These are phyloP conservation scores for Claviceps pazoutovae DNA, from an alignment of 2,329 filamentous ascomycete species.

Conservation along the genomic window DNA sequence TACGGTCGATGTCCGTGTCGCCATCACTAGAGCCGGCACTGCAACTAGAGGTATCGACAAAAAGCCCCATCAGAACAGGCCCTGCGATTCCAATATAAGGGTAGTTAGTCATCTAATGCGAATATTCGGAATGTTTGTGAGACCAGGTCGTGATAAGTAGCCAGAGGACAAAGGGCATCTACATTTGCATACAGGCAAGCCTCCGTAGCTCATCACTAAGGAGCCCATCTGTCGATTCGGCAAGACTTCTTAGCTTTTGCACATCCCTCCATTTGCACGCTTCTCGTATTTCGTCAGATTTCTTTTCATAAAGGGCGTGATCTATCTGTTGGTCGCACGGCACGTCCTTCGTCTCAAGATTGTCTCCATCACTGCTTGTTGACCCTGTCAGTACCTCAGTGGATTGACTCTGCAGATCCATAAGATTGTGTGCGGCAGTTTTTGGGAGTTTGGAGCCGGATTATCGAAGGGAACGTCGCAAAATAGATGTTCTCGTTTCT, in stretches of 20 bases:
- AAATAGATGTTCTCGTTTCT: too few relatives aligned
- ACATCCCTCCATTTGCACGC: conserved; percentile 49
- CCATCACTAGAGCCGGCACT: background rate
- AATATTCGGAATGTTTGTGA: background rate
- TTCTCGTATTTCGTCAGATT: conserved; percentile 21
- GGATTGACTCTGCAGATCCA: conserved; percentile 7
- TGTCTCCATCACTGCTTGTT: background rate
- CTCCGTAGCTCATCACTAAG: conserved; percentile 54
- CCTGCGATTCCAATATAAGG: conserved; percentile 27
- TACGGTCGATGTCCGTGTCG: conserved; percentile 4
- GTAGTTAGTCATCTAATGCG: background rate
- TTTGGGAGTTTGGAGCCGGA: too few relatives aligned
- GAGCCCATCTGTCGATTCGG: conserved; percentile 52
- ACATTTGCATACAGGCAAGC: conserved; percentile 51
- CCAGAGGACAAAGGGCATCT: background rate
- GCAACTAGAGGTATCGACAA: background rate
- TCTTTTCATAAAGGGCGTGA: background rate
- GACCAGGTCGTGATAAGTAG: conserved; percentile 3
- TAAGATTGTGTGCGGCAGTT: conserved; percentile 1
- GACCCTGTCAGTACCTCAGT: conserved; percentile 5
- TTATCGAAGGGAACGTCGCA: too few relatives aligned
- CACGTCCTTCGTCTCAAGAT: conserved; percentile 6
- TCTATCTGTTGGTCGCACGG: conserved; percentile 1
- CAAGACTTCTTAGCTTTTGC: conserved; percentile 39
- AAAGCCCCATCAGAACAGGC: conserved; percentile 44